These are phyloP conservation scores for Rhexocercosporidium sp. DNA, from an alignment of 2,329 filamentous ascomycete genomes.

Conservation along the genomic window DNA sequence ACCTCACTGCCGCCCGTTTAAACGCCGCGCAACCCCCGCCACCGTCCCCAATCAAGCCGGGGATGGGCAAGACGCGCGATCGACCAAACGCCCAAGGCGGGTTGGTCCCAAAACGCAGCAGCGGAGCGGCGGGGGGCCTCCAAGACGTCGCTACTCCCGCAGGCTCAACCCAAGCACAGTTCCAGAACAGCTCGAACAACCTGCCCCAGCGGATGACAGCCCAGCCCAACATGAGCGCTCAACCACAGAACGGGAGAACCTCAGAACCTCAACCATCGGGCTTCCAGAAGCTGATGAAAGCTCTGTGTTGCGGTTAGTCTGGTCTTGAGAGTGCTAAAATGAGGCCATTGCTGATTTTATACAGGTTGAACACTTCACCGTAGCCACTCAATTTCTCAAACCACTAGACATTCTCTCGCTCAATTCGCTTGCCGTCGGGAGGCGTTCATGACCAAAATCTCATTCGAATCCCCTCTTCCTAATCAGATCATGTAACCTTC, in stretches of 20 bases:
- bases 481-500: constrained; percentile 35
- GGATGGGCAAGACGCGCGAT: constrained; percentile 73
- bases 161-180: constrained; percentile 92
- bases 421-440: constrained; percentile 23
- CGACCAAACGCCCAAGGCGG: constrained; percentile 80
- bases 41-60: constrained; percentile 80
- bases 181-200: constrained; percentile 94
- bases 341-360: constrained; percentile 27
- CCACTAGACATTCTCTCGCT: constrained; percentile 11
- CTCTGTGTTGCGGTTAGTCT: constrained; percentile 82
- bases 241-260: constrained; percentile 59
- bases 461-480: constrained; percentile 33
- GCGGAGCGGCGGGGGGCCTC: constrained; percentile 70
- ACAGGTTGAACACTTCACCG: constrained; percentile 38
- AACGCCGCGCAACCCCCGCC: constrained; percentile 91
- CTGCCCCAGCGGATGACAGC: constrained; percentile 69
- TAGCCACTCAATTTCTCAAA: constrained; percentile 21
- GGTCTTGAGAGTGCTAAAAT: constrained; percentile 18
- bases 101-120: constrained; percentile 76
- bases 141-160: constrained; percentile 83
- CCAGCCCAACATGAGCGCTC: constrained; percentile 64
- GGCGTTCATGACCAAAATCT: constrained; percentile 36
- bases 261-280: constrained; percentile 78
- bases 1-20: constrained; percentile 85
- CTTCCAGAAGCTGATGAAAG: constrained; percentile 92